A percentile compares a stretch with the other conserved stretches of the same genome.
Conservation (phyloP, 192 early-diverging fungal genomes). For the Thamnidium elegans region DNA sequence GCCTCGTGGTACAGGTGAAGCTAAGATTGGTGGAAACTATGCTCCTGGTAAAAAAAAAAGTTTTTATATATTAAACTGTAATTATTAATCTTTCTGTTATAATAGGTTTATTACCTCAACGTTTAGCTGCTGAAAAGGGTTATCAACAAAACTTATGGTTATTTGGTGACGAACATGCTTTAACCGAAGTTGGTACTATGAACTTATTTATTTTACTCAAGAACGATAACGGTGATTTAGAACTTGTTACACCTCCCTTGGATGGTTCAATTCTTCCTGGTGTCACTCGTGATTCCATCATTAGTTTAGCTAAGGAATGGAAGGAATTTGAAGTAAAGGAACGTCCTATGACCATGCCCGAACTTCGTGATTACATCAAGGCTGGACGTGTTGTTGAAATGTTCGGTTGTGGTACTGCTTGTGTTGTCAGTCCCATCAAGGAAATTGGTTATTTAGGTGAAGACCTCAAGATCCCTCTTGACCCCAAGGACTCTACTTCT, state of each 20-base stretch:
- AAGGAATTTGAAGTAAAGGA: constrained; percentile 86
- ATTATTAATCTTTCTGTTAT: too few relatives aligned
- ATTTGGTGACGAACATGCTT: constrained; percentile 78
- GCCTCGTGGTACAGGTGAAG: constrained; percentile 92
- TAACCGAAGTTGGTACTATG: constrained; percentile 98
- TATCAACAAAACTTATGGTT: constrained; percentile 96
- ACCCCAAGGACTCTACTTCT: constrained; percentile 68
- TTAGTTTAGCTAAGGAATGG: constrained; percentile 76
- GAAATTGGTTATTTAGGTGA: constrained; percentile 72
- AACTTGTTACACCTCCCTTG: constrained; percentile 88
- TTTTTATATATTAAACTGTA: not conserved
- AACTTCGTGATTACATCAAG: constrained; percentile 70
- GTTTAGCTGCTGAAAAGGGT: constrained; percentile 82
- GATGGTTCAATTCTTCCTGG: constrained; percentile 96
- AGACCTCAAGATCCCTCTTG: constrained; percentile 84
- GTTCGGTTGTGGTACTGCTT: constrained; percentile 96
- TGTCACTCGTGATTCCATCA: constrained; percentile 92
- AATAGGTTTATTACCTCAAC: constrained; percentile 60
- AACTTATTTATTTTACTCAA: constrained; percentile 91
- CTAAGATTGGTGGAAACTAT: constrained; percentile 90
- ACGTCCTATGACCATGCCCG: constrained; percentile 76
- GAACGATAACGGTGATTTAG: constrained; percentile 76
- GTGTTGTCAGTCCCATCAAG: constrained; percentile 93
- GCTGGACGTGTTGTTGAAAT: constrained; percentile 84
- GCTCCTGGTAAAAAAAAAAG: constrained; percentile 70